These are phyloP conservation scores for Thinopyrum elongatum DNA, from an alignment of 176 grass and related monocot genomes.

Conservation along the genomic window DNA sequence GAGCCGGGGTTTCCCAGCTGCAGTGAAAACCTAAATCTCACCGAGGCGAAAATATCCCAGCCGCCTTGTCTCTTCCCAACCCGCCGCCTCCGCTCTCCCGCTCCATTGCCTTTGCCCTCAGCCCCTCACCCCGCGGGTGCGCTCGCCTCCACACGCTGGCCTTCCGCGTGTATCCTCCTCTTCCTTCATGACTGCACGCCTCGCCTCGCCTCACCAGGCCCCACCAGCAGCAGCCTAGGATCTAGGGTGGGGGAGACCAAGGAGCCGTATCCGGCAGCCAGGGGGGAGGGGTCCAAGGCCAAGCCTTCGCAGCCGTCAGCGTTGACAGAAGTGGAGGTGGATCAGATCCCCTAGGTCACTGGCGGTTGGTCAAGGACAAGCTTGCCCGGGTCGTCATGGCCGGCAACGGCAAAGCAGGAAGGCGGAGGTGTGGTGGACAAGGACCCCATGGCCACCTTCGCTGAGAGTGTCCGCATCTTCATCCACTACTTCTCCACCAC, in stretches of 20 bases:
- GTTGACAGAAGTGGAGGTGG: constrained; percentile 46
- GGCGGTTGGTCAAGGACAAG: constrained; percentile 80
- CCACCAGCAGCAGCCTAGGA: neutral
- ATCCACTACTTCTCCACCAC: constrained; percentile 96
- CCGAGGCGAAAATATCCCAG: too few relatives aligned
- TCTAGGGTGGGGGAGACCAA: constrained; percentile 37
- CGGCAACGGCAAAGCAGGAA: constrained; percentile 9
- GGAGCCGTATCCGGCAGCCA: neutral
- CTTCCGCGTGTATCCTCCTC: too few relatives aligned
- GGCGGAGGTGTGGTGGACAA: constrained; percentile 57
- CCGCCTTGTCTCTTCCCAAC: too few relatives aligned
- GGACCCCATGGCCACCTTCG: constrained; percentile 70
- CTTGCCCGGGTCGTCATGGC: constrained; percentile 37
- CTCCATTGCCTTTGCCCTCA: too few relatives aligned
- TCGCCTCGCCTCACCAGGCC: too few relatives aligned
- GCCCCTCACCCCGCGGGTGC: too few relatives aligned
- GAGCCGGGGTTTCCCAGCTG: too few relatives aligned
- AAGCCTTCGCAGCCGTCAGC: neutral
- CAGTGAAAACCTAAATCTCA: too few relatives aligned
- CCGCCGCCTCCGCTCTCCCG: too few relatives aligned
- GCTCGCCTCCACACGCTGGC: neutral
- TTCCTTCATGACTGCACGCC: too few relatives aligned
- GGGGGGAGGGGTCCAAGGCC: too few relatives aligned
- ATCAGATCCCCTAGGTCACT: constrained; percentile 66
- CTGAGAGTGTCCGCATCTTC: constrained; percentile 81